A percentile compares a stretch with the other conserved stretches of the same genome.
phyloP scores from a whole-genome alignment of 2,329 filamentous ascomycete genomes.

The Blumeria hordei region DNA sequence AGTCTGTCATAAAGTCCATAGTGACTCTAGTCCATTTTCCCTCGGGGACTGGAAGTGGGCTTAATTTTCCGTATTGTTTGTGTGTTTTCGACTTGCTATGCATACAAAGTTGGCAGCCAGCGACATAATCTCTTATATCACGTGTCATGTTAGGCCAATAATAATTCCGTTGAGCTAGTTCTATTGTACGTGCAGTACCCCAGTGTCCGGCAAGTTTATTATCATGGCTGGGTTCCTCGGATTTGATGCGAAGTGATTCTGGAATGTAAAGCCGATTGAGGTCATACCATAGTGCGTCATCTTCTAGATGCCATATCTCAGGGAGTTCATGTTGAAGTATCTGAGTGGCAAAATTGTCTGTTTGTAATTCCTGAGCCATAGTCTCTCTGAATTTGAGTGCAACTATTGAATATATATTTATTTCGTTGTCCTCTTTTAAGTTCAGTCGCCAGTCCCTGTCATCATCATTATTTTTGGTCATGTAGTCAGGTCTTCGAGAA shows the following conservation, averaged over 20 bases:
- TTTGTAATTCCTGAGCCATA: not conserved
- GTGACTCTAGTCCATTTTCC: not conserved
- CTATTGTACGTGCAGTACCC: not conserved
- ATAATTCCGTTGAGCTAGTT: not conserved
- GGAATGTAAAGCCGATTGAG: not conserved
- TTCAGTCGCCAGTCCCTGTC: not conserved
- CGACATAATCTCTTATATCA: not conserved
- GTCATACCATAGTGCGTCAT: not conserved
- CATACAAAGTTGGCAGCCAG: not conserved
- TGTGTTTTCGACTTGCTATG: not conserved
- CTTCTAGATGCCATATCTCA: not conserved
- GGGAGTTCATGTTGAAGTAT: not conserved
- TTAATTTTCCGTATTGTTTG: not conserved
- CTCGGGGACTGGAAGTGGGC: not conserved
- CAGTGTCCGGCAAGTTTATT: not conserved
- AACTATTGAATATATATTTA: not conserved
- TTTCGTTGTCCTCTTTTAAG: not conserved
- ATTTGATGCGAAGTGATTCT: not conserved
- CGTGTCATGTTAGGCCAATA: not conserved
- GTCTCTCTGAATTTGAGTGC: not conserved
- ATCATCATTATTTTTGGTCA: not conserved
- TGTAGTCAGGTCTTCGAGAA: not conserved
- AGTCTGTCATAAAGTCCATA: not conserved
- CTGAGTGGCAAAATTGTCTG: not conserved
- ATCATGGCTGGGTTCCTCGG: constrained; percentile 1